Evolutionary conservation across 2,329 filamentous ascomycete species (phyloP).

Genomic region (Alternaria triticimaculans): DNA sequence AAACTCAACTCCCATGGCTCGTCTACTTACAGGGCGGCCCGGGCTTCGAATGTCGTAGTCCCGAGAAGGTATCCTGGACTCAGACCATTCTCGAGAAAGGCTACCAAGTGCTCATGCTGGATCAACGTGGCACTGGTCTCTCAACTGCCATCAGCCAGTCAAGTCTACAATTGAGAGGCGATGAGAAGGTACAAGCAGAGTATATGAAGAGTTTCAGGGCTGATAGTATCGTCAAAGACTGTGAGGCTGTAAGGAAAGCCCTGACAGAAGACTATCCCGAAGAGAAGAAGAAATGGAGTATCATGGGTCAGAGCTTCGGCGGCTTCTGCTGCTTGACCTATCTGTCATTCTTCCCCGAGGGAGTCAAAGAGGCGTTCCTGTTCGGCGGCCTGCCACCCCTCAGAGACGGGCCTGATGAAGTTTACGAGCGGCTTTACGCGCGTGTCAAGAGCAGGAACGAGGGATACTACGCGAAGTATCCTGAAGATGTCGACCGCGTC

Average conservation of each 20-base stretch:
- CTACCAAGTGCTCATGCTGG: conserved; percentile 84
- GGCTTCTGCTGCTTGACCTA: conserved; percentile 87
- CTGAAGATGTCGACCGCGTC: conserved; percentile 75
- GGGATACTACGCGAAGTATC: conserved; percentile 84
- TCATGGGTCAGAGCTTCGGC: conserved; percentile 91
- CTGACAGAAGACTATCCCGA: conserved; percentile 73
- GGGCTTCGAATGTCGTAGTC: conserved; percentile 76
- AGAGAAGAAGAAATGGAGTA: conserved; percentile 78
- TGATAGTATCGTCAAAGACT: conserved; percentile 88
- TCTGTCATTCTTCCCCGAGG: conserved; percentile 78
- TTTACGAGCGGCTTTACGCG: conserved; percentile 75
- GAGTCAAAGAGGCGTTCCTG: conserved; percentile 80
- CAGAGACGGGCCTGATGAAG: conserved; percentile 71
- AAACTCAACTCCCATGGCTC: conserved; percentile 63
- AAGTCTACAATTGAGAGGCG: conserved; percentile 70
- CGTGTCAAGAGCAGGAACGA: conserved; percentile 75
- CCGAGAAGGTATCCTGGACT: conserved; percentile 76
- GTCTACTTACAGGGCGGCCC: conserved; percentile 87
- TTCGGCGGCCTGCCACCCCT: conserved; percentile 85
- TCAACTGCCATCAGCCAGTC: conserved; percentile 79
- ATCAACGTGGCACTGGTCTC: conserved; percentile 88
- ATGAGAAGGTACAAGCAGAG: conserved; percentile 71
- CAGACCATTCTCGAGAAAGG: conserved; percentile 75
- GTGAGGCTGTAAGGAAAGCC: conserved; percentile 80
- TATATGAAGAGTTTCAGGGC: conserved; percentile 87